Evolutionary conservation across 148 eudicot species (phyloP).

Genomic region (Spergularia bocconei): DNA sequence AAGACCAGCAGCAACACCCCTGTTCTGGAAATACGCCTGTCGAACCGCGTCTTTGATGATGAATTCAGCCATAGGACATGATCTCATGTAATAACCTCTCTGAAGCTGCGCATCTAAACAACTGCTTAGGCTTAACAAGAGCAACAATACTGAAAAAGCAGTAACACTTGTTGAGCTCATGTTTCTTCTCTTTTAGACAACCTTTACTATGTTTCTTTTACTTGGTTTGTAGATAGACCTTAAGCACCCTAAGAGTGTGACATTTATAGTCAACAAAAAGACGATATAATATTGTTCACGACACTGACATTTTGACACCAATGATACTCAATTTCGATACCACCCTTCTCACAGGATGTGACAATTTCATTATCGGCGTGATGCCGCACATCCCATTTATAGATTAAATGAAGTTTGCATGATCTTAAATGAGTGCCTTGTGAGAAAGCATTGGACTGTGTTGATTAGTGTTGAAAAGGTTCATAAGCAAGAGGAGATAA

Average conservation of each 20-base stretch:
- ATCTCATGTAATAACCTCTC: constrained; percentile 39
- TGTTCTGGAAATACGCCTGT: constrained; percentile 33
- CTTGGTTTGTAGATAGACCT: constrained; percentile 7
- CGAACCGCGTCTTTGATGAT: constrained; percentile 53
- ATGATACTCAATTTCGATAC: too few relatives aligned
- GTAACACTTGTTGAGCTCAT: constrained; percentile 18
- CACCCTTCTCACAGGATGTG: too few relatives aligned
- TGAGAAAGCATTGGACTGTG: constrained; percentile 21
- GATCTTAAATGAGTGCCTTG: constrained; percentile 25
- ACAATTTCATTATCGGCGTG: too few relatives aligned
- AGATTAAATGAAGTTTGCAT: constrained; percentile 12
- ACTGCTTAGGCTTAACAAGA: constrained; percentile 29
- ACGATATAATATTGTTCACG: constrained; percentile 1
- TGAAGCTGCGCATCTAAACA: constrained; percentile 50
- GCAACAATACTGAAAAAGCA: constrained; percentile 29
- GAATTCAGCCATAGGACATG: constrained; percentile 49
- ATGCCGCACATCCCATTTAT: too few relatives aligned
- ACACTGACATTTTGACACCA: too few relatives aligned
- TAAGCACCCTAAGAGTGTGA: constrained; percentile 2
- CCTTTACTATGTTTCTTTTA: constrained; percentile 10
- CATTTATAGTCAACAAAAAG: constrained; percentile 26
- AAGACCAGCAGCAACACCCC: constrained; percentile 63
- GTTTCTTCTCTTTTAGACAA: constrained; percentile 3
- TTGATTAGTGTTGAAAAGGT: neutral
- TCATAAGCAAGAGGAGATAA: constrained; percentile 11